Base-by-base conservation (phyloP, 768 basidiomycete species). In the Mycena amicta region DNA sequence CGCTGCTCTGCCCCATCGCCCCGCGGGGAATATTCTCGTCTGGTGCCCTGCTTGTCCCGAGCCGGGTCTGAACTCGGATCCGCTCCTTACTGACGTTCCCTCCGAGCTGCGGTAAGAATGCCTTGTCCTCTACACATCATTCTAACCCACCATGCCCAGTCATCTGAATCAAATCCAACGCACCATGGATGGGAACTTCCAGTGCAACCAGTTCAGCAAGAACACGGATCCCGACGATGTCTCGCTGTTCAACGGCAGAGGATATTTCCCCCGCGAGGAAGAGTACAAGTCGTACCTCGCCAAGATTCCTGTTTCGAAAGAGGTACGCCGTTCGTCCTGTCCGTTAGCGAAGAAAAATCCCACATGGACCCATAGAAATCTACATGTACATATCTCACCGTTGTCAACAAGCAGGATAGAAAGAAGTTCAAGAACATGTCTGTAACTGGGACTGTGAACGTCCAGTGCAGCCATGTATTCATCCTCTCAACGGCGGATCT, bases 361-460 rank as follows among this genome's bases (percentile, higher is more conserved):
- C n/a, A n/a, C n/a, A n/a, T n/a, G n/a, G n/a, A n/a, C n/a, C n/a
- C n/a, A n/a, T 15, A 69, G 69, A 69, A 67, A 46, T 62, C 60
- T 16, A 69, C 56, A 3, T 69, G 70, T 55, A 56, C 62, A 13
- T 56, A 67, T 43, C 53, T 70, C 15, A 66, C 63, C 5, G 68
- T 56, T 3, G 64, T 67, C 3, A 64, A 65, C 46, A 63, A 64
- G 39, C 67, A 68, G 31, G 64, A 70, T 50, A 63, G 52, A 43
- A 67, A 60, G 29, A 71, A 68, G 27, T 68, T 67, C 52, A 65
- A 63, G 45, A 63, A 63, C 16, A 60, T 64, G 45, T 56, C 50
- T 33, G 45, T 65, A 13, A 67, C 67, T 12, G 68, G 68, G 4
- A 61, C 67, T 16, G 53, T 70, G 2, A 60, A 61, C 25, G 40